These are phyloP conservation scores for Triticum monococcum DNA, from an alignment of 176 grass and related monocot genomes.

Conservation along the genomic window DNA sequence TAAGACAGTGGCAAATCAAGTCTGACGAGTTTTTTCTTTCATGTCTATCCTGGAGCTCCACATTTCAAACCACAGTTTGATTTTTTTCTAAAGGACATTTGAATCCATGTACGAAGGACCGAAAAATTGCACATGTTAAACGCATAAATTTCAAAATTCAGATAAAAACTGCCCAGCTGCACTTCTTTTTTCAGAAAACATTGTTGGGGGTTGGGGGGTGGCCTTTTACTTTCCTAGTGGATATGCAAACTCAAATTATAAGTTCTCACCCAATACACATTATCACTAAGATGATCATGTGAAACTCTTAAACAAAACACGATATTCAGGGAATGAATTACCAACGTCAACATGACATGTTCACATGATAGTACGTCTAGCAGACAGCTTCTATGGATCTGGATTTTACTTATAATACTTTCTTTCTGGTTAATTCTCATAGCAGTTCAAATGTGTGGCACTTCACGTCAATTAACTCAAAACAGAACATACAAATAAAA, in stretches of 20 bases:
- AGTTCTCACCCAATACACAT: conserved; percentile 11
- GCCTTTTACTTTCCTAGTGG: not conserved
- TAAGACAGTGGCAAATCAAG: not conserved
- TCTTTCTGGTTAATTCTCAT: not conserved
- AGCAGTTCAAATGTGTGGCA: not conserved
- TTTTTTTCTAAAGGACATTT: not conserved
- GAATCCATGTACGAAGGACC: not conserved
- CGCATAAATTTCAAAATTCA: not conserved
- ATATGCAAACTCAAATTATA: conserved; percentile 18
- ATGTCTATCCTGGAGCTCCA: not conserved
- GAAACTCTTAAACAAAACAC: not conserved
- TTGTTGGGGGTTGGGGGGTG: not conserved
- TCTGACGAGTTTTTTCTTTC: not conserved
- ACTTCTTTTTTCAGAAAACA: not conserved
- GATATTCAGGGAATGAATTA: not conserved
- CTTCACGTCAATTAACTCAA: conserved; percentile 16
- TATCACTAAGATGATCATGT: not conserved
- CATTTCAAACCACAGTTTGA: conserved; percentile 5
- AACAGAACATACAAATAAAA: conserved; percentile 17
- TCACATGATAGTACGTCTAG: not conserved
- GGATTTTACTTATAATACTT: conserved; percentile 1
- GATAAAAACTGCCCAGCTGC: not conserved
- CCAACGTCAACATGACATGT: not conserved
- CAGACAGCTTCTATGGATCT: not conserved
- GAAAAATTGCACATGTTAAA: not conserved